These are phyloP conservation scores for Rhodotorula kratochvilovae DNA, from an alignment of 768 basidiomycete species.

Conservation along the genomic window DNA sequence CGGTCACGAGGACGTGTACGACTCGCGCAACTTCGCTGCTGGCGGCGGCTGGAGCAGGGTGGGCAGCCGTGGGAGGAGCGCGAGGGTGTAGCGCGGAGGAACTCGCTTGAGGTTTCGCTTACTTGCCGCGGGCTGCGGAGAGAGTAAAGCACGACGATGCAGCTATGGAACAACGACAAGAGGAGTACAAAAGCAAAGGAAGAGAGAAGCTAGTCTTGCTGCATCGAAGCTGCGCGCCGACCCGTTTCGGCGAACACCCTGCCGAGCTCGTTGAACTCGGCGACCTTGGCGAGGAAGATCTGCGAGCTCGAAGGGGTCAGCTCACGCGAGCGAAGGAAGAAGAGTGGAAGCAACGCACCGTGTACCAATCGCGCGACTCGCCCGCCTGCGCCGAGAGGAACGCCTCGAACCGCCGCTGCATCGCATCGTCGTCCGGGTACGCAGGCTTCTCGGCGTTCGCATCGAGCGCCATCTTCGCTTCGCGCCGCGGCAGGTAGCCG, in stretches of 20 bases:
- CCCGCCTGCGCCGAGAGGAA: slow-evolving; percentile 15
- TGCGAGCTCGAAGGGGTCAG: background rate
- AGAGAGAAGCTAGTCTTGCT: too few species aligned
- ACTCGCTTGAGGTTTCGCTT: too few species aligned
- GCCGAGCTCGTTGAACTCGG: background rate
- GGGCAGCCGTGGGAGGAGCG: too few species aligned
- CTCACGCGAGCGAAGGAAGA: background rate
- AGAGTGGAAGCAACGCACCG: background rate
- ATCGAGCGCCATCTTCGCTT: background rate
- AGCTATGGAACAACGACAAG: too few species aligned
- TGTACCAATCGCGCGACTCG: slow-evolving; percentile 6
- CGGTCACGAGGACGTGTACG: too few species aligned
- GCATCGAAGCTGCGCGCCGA: background rate
- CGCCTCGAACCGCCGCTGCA: slow-evolving; percentile 1
- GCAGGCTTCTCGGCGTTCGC: background rate
- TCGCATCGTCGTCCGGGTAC: background rate
- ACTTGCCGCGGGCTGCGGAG: too few species aligned
- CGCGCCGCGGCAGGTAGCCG: background rate
- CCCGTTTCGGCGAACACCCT: background rate
- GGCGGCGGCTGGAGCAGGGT: too few species aligned
- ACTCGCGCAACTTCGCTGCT: too few species aligned
- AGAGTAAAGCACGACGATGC: too few species aligned
- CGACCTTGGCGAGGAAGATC: slow-evolving; percentile 4
- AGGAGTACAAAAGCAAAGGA: too few species aligned
- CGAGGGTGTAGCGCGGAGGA: too few species aligned